A percentile compares a stretch with the other conserved stretches of the same genome.
phyloP scores from a whole-genome alignment of 1,284 basidiomycete species.

The Ceratobasidium sp. region DNA sequence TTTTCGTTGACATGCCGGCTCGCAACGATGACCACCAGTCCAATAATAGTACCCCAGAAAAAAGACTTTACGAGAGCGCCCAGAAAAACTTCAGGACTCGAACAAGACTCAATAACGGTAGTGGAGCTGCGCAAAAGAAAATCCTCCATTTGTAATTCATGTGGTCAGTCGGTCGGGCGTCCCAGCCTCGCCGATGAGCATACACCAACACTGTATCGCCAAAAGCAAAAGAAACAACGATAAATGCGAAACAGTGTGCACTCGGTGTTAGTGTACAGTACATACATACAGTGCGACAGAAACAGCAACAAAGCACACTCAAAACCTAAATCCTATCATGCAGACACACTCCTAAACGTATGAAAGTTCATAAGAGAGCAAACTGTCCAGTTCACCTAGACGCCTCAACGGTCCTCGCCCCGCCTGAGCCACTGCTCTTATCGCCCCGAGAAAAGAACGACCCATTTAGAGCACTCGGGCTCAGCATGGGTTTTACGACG shows the following conservation, averaged over 20 bases:
- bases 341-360: conserved; percentile 7
- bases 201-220: not conserved
- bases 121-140: too few species aligned
- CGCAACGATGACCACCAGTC: too few species aligned
- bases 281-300: conserved; percentile 35
- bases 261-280: conserved; percentile 38
- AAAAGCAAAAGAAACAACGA: too few species aligned
- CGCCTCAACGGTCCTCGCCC: conserved; percentile 15
- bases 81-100: too few species aligned
- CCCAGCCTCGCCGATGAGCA: conserved; percentile 1
- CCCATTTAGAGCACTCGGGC: conserved; percentile 26
- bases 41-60: too few species aligned
- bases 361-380: conserved; percentile 2
- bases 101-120: too few species aligned
- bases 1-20: too few species aligned
- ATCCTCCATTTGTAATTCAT: too few species aligned
- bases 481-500: conserved; percentile 36
- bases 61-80: too few species aligned
- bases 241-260: conserved; percentile 4
- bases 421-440: conserved; percentile 16
- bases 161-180: too few species aligned
- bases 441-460: conserved; percentile 37
- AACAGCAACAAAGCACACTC: conserved; percentile 37
- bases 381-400: conserved; percentile 16
- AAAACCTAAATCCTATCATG: not conserved